Evolutionary conservation across 2,329 filamentous ascomycete species (phyloP).

Genomic region (Beauveria varroae): DNA sequence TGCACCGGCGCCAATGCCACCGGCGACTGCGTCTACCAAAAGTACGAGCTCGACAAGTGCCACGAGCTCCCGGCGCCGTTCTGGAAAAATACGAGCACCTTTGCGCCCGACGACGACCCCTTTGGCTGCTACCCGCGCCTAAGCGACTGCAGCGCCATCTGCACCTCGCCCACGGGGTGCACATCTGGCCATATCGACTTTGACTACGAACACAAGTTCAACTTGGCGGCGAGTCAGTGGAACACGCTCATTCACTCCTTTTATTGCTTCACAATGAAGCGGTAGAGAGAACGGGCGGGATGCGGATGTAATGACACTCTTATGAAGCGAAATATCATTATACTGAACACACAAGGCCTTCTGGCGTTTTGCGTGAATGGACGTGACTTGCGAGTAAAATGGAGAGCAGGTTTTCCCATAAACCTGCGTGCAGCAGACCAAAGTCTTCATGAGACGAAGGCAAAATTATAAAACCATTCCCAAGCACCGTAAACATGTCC

Average conservation of each 20-base stretch:
- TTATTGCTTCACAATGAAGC: constrained; percentile 21
- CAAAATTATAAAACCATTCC: too few relatives aligned
- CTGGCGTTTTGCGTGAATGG: not conserved
- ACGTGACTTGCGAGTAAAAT: not conserved
- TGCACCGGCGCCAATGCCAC: constrained; percentile 45
- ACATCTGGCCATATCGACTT: constrained; percentile 42
- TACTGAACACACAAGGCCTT: not conserved
- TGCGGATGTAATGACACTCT: not conserved
- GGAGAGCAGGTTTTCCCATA: not conserved
- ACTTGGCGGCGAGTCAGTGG: constrained; percentile 40
- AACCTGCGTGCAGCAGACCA: not conserved
- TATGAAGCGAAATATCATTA: not conserved
- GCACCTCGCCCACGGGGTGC: constrained; percentile 44
- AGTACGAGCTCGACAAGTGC: constrained; percentile 37
- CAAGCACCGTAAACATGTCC: not conserved
- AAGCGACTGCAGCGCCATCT: constrained; percentile 33
- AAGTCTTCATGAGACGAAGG: too few relatives aligned
- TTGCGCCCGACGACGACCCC: constrained; percentile 41
- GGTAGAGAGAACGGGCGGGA: not conserved
- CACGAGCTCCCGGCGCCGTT: constrained; percentile 36
- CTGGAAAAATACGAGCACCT: constrained; percentile 36
- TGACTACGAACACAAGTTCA: constrained; percentile 37
- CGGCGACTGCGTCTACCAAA: constrained; percentile 35
- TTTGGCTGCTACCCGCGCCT: constrained; percentile 42
- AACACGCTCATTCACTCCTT: constrained; percentile 30